Evolutionary conservation across 2,329 filamentous ascomycete species (phyloP), one percentile per base, ranked within the genome.

Genomic region (Cladosporium sp.): DNA sequence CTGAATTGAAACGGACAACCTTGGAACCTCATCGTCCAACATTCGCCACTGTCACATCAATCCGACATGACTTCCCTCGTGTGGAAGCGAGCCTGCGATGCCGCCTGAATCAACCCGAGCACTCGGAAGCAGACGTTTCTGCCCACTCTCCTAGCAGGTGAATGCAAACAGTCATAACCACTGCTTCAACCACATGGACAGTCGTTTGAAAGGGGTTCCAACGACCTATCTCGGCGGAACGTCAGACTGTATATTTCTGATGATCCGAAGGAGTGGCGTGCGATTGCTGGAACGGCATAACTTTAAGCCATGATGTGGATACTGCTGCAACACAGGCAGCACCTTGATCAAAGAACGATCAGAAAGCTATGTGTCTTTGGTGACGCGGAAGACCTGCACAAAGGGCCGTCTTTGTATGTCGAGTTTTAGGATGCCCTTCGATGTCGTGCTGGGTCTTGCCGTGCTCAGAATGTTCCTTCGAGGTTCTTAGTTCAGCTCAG

Each of bases 251-350:
- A n/a, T 8, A 9, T 17, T 38, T 17, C 13, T 5, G 8, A 12
- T 7, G 4, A 29, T 11, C 11, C 6, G 12, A 1, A 45, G 30
- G 30, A n/a, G 17, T 36, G 18, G 43, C 32, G 6, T 17, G 30
- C 2, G 11, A 20, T 7, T 38, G 36, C 12, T 38, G 9, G 41
- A n/a, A 11, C 12, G n/a, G 41, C 20, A 15, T 17, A 43, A 20
- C 30, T 6, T 43, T 11, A 20, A 43, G 12, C 15, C 7, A 18
- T 43, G 15, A 43, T 43, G 41, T 43, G 41, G 41, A 43, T 43
- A 27, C 41, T 43, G 11, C 4, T 43, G 15, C 41, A 32, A 29
- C 41, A 43, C 12, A 24, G 41, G 12, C 15, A n/a, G 11, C 15
- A 34, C 19, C 29, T 34, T 9, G 27, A 27, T 12, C 4, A n/a